Percentiles rank a stretch among this genome's conserved stretches.
phyloP scores from a whole-genome alignment of 768 basidiomycete genomes.

The Russula ochroleuca region DNA sequence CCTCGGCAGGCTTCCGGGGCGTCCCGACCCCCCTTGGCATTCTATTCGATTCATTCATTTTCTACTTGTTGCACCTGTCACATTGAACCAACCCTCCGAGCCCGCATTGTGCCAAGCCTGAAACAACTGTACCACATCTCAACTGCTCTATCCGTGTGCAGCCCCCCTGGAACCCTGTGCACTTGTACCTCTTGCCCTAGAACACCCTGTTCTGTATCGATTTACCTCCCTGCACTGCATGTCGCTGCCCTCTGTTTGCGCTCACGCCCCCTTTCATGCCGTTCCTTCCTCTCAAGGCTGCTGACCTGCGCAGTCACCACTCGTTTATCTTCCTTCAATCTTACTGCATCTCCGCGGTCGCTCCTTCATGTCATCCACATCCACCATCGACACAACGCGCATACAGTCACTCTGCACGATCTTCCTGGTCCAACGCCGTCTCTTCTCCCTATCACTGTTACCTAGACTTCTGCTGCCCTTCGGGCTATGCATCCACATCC shows the following conservation, averaged over 20 bases:
- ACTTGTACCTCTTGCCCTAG: constrained; percentile 14
- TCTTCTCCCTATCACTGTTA: constrained; percentile 14
- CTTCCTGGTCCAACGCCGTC: constrained; percentile 11
- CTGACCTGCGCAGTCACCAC: constrained; percentile 9
- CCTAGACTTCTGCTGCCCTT: constrained; percentile 9
- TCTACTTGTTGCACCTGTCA: constrained; percentile 10
- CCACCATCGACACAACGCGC: constrained; percentile 16
- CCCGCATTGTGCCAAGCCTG: too few species aligned
- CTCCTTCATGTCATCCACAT: constrained; percentile 19
- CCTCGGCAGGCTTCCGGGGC: constrained; percentile 21
- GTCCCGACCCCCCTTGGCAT: background rate
- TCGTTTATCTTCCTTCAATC: constrained; percentile 4
- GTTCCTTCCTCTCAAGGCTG: constrained; percentile 9
- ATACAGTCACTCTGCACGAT: constrained; percentile 14
- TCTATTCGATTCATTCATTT: constrained; percentile 10
- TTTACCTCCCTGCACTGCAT: constrained; percentile 21
- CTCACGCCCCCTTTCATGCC: constrained; percentile 21
- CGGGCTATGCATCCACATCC: constrained; percentile 10
- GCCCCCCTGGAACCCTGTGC: constrained; percentile 13
- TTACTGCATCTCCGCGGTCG: constrained; percentile 16
- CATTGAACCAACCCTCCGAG: constrained; percentile 11
- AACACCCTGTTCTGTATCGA: constrained; percentile 18
- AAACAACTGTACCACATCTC: constrained; percentile 18
- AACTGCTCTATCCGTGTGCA: constrained; percentile 16
- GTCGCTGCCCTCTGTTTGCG: background rate